Evolutionary conservation across 805 yeast genomes (phyloP).

Genomic region (Metschnikowia noctiluminum): DNA sequence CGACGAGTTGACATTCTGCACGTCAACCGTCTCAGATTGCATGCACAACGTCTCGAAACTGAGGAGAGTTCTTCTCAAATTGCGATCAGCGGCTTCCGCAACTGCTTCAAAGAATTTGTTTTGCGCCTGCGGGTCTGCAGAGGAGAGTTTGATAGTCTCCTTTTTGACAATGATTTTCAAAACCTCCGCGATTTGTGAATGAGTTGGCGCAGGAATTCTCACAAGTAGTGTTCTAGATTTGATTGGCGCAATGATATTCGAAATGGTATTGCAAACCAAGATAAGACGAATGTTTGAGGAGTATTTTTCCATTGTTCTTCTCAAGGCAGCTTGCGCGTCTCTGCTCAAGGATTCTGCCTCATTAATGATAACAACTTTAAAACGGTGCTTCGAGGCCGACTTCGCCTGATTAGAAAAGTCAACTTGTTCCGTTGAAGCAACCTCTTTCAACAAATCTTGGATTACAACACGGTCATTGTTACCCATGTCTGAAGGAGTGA

Average conservation of each 20-base stretch:
- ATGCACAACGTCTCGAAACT: conserved; percentile 78
- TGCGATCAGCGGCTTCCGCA: conserved; percentile 58
- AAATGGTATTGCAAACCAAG: conserved; percentile 82
- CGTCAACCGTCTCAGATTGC: conserved; percentile 53
- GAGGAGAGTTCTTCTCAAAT: conserved; percentile 73
- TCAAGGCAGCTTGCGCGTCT: conserved; percentile 93
- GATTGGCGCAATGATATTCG: conserved; percentile 90
- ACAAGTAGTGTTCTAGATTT: conserved; percentile 86
- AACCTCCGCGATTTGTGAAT: conserved; percentile 53
- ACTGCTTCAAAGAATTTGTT: conserved; percentile 45
- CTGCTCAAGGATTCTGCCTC: conserved; percentile 87
- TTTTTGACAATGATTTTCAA: conserved; percentile 52
- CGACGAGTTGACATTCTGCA: conserved; percentile 34
- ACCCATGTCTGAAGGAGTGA: conserved; percentile 96
- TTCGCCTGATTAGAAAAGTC: conserved; percentile 57
- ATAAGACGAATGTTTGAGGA: conserved; percentile 82
- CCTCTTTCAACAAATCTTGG: conserved; percentile 88
- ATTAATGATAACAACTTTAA: conserved; percentile 80
- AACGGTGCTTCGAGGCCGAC: conserved; percentile 44
- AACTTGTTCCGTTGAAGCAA: conserved; percentile 95
- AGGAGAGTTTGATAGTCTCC: conserved; percentile 49
- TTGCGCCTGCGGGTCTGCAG: conserved; percentile 34
- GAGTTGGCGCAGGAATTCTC: conserved; percentile 80
- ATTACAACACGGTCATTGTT: conserved; percentile 92
- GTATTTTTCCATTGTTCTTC: conserved; percentile 95